Evolutionary conservation across 257 asterid genomes (phyloP), one percentile per base, ranked within the genome.

Genomic region (Catharanthus roseus): DNA sequence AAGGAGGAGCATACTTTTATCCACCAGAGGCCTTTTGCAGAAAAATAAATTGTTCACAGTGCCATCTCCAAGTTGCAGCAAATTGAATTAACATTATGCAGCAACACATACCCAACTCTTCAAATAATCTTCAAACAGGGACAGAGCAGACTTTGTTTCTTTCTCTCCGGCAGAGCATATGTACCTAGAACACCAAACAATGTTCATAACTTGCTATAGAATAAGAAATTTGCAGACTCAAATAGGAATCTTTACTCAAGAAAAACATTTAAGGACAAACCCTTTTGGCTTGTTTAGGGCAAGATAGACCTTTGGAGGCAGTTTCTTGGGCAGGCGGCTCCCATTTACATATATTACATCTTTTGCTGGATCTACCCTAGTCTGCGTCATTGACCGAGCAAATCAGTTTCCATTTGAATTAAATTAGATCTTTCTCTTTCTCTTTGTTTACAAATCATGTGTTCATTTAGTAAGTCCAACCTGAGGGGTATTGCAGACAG

Each of bases 221-320:
- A 34, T 23, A 4, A 11, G 58, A 50, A 71, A 68, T 39, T 44
- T 69, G 21, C 24, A 72, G 74, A 62, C 49, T 68, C 77, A 55
- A 62, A 24, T 21, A 65, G 41, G 50, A 57, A 74, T 23, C 56
- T 29, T 72, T 29, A 16, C 34, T 44, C 71, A 68, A 67, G 72
- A 29, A 70, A 28, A 67, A 45, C 77, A 80, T 70, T 39, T 13
- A 67, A 47, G 58, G 53, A 76, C 96, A 47, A 72, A 93, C 99
- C 99, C 99, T 82, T 95, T 95, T 21, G 99, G 99, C 86, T 95
- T 95, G 93, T 95, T 95, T 33, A 95, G 79, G 39, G 97, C 99
- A 82, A 95, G 81, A 84, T 91, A 91, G 69, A 95, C 89, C 86
- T 95, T 95, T 28, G 92, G 96, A 69, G 99, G 96, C 76, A 95